Evolutionary conservation across 106 monocot species (phyloP).

Genomic region (Narthecium ossifragum): DNA sequence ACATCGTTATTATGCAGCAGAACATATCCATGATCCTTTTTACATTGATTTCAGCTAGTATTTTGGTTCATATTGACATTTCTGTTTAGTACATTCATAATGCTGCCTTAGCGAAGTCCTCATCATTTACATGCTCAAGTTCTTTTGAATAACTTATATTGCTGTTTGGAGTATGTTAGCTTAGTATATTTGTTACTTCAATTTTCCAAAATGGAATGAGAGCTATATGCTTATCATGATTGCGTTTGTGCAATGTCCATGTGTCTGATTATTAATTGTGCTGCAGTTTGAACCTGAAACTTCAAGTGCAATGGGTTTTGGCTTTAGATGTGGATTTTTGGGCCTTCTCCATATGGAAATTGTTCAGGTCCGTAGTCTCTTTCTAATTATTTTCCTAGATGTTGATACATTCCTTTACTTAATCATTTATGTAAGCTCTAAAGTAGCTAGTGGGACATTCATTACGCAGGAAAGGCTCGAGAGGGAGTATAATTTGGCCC

Average conservation of each 20-base stretch:
- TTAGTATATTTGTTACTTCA: background rate
- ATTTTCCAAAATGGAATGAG: background rate
- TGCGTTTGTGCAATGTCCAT: background rate
- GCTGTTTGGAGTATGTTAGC: background rate
- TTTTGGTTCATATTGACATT: too few relatives aligned
- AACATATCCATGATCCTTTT: too few relatives aligned
- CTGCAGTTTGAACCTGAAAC: constrained; percentile 95
- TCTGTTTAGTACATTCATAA: too few relatives aligned
- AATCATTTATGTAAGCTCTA: background rate
- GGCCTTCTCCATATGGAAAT: constrained; percentile 99
- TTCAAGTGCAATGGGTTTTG: constrained; percentile 98
- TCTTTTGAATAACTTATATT: too few relatives aligned
- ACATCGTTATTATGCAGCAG: too few relatives aligned
- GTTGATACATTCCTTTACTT: background rate
- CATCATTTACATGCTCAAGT: too few relatives aligned
- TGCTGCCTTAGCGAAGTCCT: too few relatives aligned
- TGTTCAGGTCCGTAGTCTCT: constrained; percentile 66
- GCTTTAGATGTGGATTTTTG: constrained; percentile 95
- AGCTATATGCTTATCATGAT: background rate
- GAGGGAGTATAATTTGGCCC: constrained; percentile 83
- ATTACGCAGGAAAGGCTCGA: constrained; percentile 94
- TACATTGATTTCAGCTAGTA: too few relatives aligned
- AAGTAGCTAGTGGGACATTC: too few relatives aligned
- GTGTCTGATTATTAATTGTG: background rate
- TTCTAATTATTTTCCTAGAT: background rate